Conservation (phyloP, 192 early-diverging fungal species). For the Piromyces finnis region DNA sequence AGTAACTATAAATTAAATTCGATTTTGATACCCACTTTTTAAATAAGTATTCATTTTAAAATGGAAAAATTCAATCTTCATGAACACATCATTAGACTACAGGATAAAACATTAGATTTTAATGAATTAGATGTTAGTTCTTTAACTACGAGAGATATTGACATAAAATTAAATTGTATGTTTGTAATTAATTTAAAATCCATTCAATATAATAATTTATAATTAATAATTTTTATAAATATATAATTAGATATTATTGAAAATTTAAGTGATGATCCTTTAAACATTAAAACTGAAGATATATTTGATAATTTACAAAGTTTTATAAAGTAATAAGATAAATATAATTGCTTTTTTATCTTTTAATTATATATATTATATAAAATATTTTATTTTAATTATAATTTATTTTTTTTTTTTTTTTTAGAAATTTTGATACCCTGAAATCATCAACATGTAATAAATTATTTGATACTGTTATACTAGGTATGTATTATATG, state of each 20-base stretch:
- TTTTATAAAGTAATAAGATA: slow-evolving; percentile 50
- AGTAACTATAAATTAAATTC: too few species aligned
- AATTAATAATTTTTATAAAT: not conserved
- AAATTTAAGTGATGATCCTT: slow-evolving; percentile 11
- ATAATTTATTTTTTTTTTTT: too few species aligned
- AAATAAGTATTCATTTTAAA: not conserved
- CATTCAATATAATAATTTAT: too few species aligned
- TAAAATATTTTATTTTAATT: too few species aligned
- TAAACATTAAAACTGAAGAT: slow-evolving; percentile 5
- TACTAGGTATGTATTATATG: not conserved
- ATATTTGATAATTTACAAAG: slow-evolving; percentile 46
- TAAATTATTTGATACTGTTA: not conserved
- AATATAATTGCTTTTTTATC: slow-evolving; percentile 13
- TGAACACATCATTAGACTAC: not conserved
- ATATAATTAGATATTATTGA: slow-evolving; percentile 12
- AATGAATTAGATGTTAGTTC: not conserved
- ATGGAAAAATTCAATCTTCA: not conserved
- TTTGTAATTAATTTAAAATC: not conserved
- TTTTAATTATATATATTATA: too few species aligned
- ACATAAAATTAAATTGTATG: not conserved
- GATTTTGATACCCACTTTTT: not conserved
- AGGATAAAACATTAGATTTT: not conserved
- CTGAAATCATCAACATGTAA: slow-evolving; percentile 11
- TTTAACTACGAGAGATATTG: not conserved
- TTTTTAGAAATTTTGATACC: slow-evolving; percentile 9